Base-by-base conservation (phyloP, 805 yeast species). In the Saturnispora zaruensis region DNA sequence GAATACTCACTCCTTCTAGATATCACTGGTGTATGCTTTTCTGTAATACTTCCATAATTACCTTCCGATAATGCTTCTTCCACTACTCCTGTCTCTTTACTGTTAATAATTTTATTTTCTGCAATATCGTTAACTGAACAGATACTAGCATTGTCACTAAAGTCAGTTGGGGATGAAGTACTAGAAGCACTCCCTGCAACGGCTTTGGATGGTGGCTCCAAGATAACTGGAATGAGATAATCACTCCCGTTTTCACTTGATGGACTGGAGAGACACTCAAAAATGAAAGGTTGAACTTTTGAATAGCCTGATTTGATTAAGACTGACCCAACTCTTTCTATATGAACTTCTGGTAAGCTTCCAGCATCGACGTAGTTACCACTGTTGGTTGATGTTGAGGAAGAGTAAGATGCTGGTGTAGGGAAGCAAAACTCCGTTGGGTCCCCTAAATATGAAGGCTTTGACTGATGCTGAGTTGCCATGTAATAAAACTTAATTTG, bases 251-350 rank as follows among this genome's bases (percentile, higher is more conserved):
- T 25, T 37, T 18, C 24, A n/a, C n/a, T 28, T 25, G 13, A 44
- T 46, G 26, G 48, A 54, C 20, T 51, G 44, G 36, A 52, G 21
- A 36, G 40, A 36, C 40, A 18, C 13, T 18, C 40, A 36, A 36
- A 8, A 36, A 21, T 36, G 21, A 36, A 36, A 18, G 40, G 40
- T 18, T 36, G 20, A 3, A 52, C 54, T 42, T 46, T 52, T 7
- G 34, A 21, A 36, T 46, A 49, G 6, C 56, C 55, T n/a, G 55
- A 48, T 32, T 54, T 54, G 5, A 54, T 54, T 43, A 54, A 50
- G 21, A 54, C 47, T 3, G 55, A 50, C n/a, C 54, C 55, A 3
- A 41, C 52, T 20, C 55, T 45, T 46, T 54, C 57, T 21, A 54
- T 46, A 8, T 11, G 24, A 5, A 34, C n/a, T 9, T 42, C 36